Evolutionary conservation across 1,139 yeast species (phyloP).

Genomic region (Saccharomyces hybrid): DNA sequence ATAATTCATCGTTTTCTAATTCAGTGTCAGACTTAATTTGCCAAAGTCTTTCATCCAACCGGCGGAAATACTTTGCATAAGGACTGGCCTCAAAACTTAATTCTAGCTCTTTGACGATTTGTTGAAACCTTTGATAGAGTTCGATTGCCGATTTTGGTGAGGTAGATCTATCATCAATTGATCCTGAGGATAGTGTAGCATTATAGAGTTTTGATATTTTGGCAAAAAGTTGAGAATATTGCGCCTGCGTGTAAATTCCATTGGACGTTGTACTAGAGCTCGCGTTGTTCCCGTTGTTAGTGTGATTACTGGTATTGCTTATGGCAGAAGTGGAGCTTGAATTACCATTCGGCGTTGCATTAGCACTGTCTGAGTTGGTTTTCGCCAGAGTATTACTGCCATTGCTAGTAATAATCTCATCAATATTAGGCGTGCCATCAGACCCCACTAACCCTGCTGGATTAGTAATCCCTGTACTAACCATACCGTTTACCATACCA

Average conservation of each 20-base stretch:
- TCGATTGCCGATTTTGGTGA: slow-evolving; percentile 31
- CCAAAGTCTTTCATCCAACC: slow-evolving; percentile 25
- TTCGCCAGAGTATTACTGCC: slow-evolving; percentile 1
- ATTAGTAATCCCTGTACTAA: background rate
- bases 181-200: slow-evolving; percentile 21
- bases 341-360: slow-evolving; percentile 13
- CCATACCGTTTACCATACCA: slow-evolving; percentile 7
- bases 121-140: slow-evolving; percentile 30
- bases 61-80: slow-evolving; percentile 28
- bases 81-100: slow-evolving; percentile 28
- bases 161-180: slow-evolving; percentile 25
- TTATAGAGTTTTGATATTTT: slow-evolving; percentile 27
- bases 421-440: slow-evolving; percentile 6
- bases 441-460: slow-evolving; percentile 1
- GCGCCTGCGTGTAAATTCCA: slow-evolving; percentile 11
- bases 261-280: slow-evolving; percentile 5
- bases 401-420: background rate
- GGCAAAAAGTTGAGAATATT: slow-evolving; percentile 18
- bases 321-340: background rate
- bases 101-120: slow-evolving; percentile 28
- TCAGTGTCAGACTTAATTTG: slow-evolving; percentile 28
- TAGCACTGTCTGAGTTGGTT: background rate
- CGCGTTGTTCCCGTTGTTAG: slow-evolving; percentile 2
- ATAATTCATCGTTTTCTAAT: slow-evolving; percentile 22
- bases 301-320: slow-evolving; percentile 8